These are phyloP conservation scores for Penicillium odoratum DNA, from an alignment of 495 filamentous ascomycete genomes.

Conservation along the genomic window DNA sequence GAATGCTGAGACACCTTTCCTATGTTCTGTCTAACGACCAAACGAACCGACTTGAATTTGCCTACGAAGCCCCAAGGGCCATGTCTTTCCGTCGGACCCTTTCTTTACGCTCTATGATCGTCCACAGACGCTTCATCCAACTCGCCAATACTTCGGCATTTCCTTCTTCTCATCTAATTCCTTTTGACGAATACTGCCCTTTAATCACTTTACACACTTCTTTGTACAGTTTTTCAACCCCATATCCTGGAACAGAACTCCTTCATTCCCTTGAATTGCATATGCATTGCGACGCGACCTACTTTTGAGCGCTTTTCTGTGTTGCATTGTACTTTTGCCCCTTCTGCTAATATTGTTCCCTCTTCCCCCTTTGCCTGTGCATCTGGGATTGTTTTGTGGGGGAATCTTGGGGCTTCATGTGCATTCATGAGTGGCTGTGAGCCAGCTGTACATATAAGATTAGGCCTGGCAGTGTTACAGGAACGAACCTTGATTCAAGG, in stretches of 20 bases:
- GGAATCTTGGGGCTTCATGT: constrained; percentile 11
- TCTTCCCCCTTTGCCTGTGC: constrained; percentile 5
- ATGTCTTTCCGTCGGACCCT: constrained; percentile 2
- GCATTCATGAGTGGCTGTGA: constrained; percentile 27
- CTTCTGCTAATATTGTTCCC: constrained; percentile 23
- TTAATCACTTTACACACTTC: constrained; percentile 37
- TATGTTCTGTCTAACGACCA: constrained; percentile 7
- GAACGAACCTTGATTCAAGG: neutral
- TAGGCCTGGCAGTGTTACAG: constrained; percentile 20
- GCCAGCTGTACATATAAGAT: constrained; percentile 42
- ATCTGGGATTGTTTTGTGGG: constrained; percentile 9
- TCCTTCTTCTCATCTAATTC: constrained; percentile 29
- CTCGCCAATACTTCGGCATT: constrained; percentile 22
- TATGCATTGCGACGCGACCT: constrained; percentile 29
- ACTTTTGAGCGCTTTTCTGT: constrained; percentile 11
- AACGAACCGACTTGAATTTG: constrained; percentile 6
- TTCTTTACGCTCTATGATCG: constrained; percentile 1
- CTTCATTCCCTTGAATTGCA: constrained; percentile 26
- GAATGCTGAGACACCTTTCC: constrained; percentile 7
- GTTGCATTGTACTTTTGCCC: constrained; percentile 15
- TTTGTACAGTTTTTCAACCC: constrained; percentile 31
- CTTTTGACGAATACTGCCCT: constrained; percentile 33
- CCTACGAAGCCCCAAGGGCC: constrained; percentile 6
- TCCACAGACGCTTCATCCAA: constrained; percentile 4
- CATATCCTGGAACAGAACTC: constrained; percentile 15